Base-by-base conservation (phyloP, 108 stramenopile species). In the Skeletonema menzelii region DNA sequence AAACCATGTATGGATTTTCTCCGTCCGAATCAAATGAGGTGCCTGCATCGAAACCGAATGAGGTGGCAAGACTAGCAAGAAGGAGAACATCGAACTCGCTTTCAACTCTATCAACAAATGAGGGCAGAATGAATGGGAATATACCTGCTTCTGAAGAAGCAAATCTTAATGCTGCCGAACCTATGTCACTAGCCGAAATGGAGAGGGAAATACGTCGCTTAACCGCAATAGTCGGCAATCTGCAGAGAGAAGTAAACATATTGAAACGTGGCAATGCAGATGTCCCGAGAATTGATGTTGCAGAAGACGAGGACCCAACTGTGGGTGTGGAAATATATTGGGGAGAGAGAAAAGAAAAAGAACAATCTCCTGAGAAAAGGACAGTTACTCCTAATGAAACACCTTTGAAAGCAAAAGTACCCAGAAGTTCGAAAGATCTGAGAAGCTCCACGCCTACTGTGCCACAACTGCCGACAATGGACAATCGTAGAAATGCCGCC, bases 321-420 rank as follows among this genome's bases (percentile, higher is more conserved):
- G 46, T 59, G 7, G 77, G 42, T 47, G 69, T 78, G 10, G 77
- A 78, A 71, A 22, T 64, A 20, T 78, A 64, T 35, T 72, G 46
- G 46, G 46, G 46, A 67, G 70, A 57, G 19, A 22, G 63, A 73
- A 35, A 64, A 35, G 31, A 58, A 57, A 56, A 49, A 14, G 4
- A 13, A 46, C 24, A 14, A 47, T 58, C 28, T 32, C 30, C 30
- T 35, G 4, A 38, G 10, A 7, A 32, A 30, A 59, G 42, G 8
- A 15, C 44, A 65, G 24, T 27, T 24, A 11, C n/a, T 13, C 19
- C n/a, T 3, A 27, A 27, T 11, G 40, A 27, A 49, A 4, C 4
- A 19, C 5, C 27, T 8, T 31, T 20, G 31, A n/a, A 56, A n/a
- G 35, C 35, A 32, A 56, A 40, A 15, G 35, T 19, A 59, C 1